phyloP scores from a whole-genome alignment of 345 rosid genomes.

The Gossypium anomalum region DNA sequence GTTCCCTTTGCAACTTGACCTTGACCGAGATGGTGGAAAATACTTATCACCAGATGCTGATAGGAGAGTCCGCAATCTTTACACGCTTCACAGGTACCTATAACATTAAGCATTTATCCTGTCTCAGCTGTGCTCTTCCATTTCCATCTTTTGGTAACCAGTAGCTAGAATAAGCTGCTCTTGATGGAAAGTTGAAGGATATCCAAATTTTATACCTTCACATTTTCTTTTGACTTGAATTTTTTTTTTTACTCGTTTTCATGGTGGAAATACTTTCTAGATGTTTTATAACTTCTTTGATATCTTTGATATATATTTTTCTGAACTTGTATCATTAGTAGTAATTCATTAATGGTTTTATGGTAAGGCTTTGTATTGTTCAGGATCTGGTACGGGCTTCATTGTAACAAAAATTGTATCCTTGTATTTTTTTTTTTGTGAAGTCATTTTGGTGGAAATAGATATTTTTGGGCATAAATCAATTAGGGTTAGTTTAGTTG shows the following conservation, averaged over 20 bases:
- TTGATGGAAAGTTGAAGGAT: not conserved
- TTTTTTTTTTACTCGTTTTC: not conserved
- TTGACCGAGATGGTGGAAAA: slow-evolving; percentile 77
- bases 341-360: not conserved
- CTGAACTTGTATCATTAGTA: not conserved
- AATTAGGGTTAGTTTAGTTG: slow-evolving; percentile 1
- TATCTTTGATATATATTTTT: not conserved
- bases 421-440: not conserved
- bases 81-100: slow-evolving; percentile 76
- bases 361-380: not conserved
- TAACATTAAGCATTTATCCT: not conserved
- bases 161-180: not conserved
- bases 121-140: not conserved
- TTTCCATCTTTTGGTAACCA: not conserved
- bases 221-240: not conserved
- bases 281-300: not conserved
- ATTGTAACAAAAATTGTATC: not conserved
- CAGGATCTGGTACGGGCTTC: not conserved
- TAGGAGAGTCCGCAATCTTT: slow-evolving; percentile 87
- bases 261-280: not conserved
- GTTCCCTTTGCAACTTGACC: slow-evolving; percentile 94
- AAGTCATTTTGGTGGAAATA: not conserved
- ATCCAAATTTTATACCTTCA: not conserved
- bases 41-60: slow-evolving; percentile 90
- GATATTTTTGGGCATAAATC: not conserved